Evolutionary conservation across 257 asterid genomes (phyloP).

Genomic region (Nicotiana noctiflora): DNA sequence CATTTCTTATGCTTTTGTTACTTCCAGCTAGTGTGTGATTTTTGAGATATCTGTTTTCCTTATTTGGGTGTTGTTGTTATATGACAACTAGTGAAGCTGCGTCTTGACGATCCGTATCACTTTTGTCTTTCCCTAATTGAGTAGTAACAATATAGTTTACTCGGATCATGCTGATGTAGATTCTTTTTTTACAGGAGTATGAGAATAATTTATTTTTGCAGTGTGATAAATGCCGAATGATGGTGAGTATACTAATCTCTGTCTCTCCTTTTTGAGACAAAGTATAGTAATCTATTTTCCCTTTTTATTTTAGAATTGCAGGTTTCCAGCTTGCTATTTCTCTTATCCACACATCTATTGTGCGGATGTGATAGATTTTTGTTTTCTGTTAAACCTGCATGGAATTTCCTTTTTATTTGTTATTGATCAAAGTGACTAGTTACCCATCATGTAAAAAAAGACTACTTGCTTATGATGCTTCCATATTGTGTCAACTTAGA

Average conservation of each 20-base stretch:
- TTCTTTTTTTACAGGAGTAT: slow-evolving; percentile 68
- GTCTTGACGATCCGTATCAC: background rate
- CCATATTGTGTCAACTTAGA: background rate
- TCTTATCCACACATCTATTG: background rate
- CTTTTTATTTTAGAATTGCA: background rate
- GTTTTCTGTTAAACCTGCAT: background rate
- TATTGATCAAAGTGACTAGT: background rate
- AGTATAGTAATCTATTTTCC: background rate
- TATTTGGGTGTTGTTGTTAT: slow-evolving; percentile 4
- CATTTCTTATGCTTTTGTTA: slow-evolving; percentile 4
- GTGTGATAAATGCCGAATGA: slow-evolving; percentile 99
- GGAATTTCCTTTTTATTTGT: background rate
- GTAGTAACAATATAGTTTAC: background rate
- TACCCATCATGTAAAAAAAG: background rate
- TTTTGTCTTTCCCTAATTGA: background rate
- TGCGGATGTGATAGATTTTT: background rate
- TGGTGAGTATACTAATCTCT: slow-evolving; percentile 49
- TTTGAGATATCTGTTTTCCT: slow-evolving; percentile 12
- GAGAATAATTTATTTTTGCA: slow-evolving; percentile 95
- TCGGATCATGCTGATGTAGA: slow-evolving; percentile 17
- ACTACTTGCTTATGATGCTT: background rate
- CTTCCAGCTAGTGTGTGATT: slow-evolving; percentile 13
- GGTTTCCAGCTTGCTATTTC: background rate
- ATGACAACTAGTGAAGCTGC: background rate
- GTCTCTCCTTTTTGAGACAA: slow-evolving; percentile 8